Evolutionary conservation across 495 filamentous ascomycete genomes (phyloP).

Genomic region (Hypoxylon crocopeplum): DNA sequence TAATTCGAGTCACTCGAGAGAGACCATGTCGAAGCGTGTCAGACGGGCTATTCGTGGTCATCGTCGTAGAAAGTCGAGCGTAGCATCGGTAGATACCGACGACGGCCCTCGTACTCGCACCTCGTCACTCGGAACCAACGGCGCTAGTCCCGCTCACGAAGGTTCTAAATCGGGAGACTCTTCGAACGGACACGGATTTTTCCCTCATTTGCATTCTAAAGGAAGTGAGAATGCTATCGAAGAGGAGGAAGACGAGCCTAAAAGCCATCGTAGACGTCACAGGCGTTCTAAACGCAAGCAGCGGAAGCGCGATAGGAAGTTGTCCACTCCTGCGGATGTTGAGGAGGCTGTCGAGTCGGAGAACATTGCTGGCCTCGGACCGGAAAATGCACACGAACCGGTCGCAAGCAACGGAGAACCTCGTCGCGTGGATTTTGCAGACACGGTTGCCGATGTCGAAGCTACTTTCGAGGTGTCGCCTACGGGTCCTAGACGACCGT

Average conservation of each 20-base stretch:
- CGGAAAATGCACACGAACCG: constrained; percentile 24
- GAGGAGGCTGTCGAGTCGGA: constrained; percentile 35
- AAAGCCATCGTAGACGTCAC: constrained; percentile 38
- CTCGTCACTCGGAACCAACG: constrained; percentile 46
- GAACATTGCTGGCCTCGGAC: constrained; percentile 42
- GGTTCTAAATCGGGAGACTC: constrained; percentile 44
- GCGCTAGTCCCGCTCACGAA: constrained; percentile 40
- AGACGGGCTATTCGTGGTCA: constrained; percentile 71
- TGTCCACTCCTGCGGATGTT: constrained; percentile 15
- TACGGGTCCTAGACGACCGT: constrained; percentile 39
- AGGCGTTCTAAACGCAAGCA: constrained; percentile 44
- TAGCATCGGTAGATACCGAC: constrained; percentile 68
- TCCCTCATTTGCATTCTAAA: constrained; percentile 32
- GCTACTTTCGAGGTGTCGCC: constrained; percentile 43
- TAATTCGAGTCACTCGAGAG: constrained; percentile 69
- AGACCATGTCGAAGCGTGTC: constrained; percentile 76
- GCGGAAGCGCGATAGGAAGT: constrained; percentile 44
- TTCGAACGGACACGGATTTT: constrained; percentile 32
- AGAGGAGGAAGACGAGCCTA: constrained; percentile 45
- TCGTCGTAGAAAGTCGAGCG: constrained; percentile 75
- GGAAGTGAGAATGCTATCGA: constrained; percentile 49
- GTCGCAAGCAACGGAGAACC: constrained; percentile 41
- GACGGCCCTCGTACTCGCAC: constrained; percentile 43
- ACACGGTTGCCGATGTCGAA: constrained; percentile 28
- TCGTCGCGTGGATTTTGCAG: constrained; percentile 53